phyloP scores from a whole-genome alignment of 2,329 filamentous ascomycete genomes.

The Pseudogymnoascus sp. region DNA sequence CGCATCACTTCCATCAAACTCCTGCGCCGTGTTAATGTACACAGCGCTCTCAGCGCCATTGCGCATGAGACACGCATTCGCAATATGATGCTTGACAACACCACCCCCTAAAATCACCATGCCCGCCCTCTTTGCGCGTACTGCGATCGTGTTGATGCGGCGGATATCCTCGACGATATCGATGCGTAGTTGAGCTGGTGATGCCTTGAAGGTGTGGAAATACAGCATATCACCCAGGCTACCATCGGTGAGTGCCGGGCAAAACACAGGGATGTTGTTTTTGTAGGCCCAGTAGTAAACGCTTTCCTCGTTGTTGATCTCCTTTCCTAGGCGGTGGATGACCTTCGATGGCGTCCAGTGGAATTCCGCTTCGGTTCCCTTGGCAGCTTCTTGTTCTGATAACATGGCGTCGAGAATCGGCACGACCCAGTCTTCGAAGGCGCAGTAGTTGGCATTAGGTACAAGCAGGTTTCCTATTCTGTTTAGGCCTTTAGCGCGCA shows the following conservation, averaged over 20 bases:
- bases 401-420: slow-evolving; percentile 94
- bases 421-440: slow-evolving; percentile 95
- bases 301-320: slow-evolving; percentile 86
- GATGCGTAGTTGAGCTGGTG: slow-evolving; percentile 70
- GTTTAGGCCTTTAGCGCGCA: slow-evolving; percentile 83
- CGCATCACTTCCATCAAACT: slow-evolving; percentile 95
- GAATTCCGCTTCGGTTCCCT: slow-evolving; percentile 59
- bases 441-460: slow-evolving; percentile 94
- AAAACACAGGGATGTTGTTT: slow-evolving; percentile 96
- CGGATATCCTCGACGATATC: slow-evolving; percentile 94
- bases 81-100: slow-evolving; percentile 96
- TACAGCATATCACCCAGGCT: slow-evolving; percentile 97
- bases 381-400: slow-evolving; percentile 79
- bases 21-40: slow-evolving; percentile 94
- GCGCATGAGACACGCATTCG: slow-evolving; percentile 94
- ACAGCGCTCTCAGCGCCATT: slow-evolving; percentile 96
- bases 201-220: slow-evolving; percentile 91
- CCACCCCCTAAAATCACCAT: slow-evolving; percentile 96
- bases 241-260: slow-evolving; percentile 89
- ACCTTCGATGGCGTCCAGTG: slow-evolving; percentile 93
- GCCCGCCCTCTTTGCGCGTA: slow-evolving; percentile 77
- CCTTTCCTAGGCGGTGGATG: slow-evolving; percentile 79
- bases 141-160: slow-evolving; percentile 82
- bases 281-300: slow-evolving; percentile 98
- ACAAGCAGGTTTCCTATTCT: slow-evolving; percentile 93